Conservation (phyloP, 768 basidiomycete species). For the Suillus variegatus region DNA sequence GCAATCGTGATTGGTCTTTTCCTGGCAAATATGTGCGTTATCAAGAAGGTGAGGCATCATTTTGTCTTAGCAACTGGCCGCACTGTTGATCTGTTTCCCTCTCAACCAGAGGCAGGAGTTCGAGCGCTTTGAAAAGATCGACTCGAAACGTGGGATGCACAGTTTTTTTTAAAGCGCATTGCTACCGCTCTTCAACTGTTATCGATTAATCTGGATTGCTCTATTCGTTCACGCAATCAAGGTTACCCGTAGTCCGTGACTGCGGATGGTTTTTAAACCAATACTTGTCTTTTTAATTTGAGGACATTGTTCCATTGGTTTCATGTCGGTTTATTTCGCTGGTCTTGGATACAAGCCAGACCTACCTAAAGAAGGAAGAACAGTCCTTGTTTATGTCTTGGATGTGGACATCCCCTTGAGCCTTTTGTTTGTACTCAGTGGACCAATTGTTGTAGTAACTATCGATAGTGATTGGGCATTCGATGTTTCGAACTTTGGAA, state of each 20-base stretch:
- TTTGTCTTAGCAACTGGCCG: neutral
- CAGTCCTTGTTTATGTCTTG: neutral
- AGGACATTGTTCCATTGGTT: neutral
- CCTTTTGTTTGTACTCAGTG: neutral
- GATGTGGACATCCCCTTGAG: neutral
- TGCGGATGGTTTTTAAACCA: neutral
- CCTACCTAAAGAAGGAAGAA: neutral
- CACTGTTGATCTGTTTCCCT: constrained; percentile 11
- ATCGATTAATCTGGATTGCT: neutral
- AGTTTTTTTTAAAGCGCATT: constrained; percentile 72
- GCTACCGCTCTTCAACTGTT: neutral
- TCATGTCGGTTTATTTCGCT: neutral
- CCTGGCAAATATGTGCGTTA: constrained; percentile 81
- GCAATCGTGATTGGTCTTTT: constrained; percentile 74
- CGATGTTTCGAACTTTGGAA: neutral
- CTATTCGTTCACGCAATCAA: neutral
- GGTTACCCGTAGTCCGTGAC: neutral
- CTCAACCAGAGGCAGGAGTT: constrained; percentile 66
- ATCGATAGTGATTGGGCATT: neutral
- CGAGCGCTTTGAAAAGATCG: constrained; percentile 87
- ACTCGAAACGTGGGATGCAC: constrained; percentile 82
- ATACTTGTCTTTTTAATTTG: neutral
- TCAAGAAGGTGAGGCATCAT: constrained; percentile 62
- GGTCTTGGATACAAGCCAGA: neutral
- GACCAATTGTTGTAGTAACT: neutral